phyloP scores from a whole-genome alignment of 139 green algal species.

The Astrephomene gubernaculifera region DNA sequence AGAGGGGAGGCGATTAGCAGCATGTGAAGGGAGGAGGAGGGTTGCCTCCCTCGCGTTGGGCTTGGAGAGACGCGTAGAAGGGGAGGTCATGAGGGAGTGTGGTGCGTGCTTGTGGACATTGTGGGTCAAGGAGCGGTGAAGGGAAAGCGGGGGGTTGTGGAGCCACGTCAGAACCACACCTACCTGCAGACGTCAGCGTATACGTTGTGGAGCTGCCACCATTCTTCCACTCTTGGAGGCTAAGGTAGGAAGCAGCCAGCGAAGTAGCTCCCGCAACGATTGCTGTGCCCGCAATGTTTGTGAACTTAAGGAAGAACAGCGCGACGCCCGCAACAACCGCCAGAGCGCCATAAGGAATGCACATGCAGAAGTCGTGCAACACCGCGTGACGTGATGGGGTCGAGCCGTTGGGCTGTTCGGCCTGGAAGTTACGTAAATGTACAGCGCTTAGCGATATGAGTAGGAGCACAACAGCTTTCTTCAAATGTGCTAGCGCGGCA shows the following conservation, averaged over 20 bases:
- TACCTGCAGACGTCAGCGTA: constrained; percentile 64
- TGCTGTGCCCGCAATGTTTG: constrained; percentile 42
- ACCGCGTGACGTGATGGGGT: constrained; percentile 59
- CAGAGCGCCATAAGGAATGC: constrained; percentile 77
- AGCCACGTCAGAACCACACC: too few species aligned
- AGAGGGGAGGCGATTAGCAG: too few species aligned
- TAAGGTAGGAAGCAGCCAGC: constrained; percentile 52
- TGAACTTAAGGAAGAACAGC: constrained; percentile 48
- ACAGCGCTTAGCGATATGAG: too few species aligned
- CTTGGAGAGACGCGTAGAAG: too few species aligned
- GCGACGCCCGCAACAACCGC: constrained; percentile 63
- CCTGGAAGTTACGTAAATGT: too few species aligned
- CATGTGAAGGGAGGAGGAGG: too few species aligned
- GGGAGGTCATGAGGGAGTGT: too few species aligned
- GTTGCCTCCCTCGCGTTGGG: too few species aligned
- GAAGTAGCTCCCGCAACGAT: constrained; percentile 37
- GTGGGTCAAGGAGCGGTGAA: too few species aligned
- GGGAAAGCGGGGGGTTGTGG: too few species aligned
- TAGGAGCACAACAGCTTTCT: neutral
- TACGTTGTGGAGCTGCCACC: constrained; percentile 49
- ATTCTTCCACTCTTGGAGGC: constrained; percentile 68
- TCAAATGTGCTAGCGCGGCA: too few species aligned
- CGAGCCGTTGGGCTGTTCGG: neutral
- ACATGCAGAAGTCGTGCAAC: constrained; percentile 92
- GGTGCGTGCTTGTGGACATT: too few species aligned